Evolutionary conservation across 345 rosid genomes (phyloP), one percentile per base, ranked within the genome.

Genomic region (Barbarea vulgaris): DNA sequence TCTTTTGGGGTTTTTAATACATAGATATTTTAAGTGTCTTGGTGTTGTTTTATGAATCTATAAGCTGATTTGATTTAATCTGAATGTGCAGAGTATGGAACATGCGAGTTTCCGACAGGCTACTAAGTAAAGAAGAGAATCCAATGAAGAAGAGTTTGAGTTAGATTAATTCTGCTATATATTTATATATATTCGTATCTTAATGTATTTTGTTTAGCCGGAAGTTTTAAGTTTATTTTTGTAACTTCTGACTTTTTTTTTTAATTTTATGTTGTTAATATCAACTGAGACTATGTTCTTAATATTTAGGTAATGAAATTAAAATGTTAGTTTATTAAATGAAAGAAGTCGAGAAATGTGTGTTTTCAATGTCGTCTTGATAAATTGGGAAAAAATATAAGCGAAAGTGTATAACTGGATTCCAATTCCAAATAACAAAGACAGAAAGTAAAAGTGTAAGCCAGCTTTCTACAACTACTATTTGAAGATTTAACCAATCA

Each of bases 41-140:
- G 2, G 15, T 11, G 56, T 22, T 15, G 7, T 6, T 31, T 30
- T 41, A 28, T 39, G 18, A 58, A 28, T 42, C 10, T n/a, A 14
- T 19, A 12, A 48, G 60, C 52, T 67, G 52, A 75, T 68, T 22
- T 68, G 28, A 59, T 76, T 9, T 42, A 36, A 62, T 77, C 46
- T 70, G 80, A 37, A 66, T 48, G 33, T 84, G 80, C 88, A 89
- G 93, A 77, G 76, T 89, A 71, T 17, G 93, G 93, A 39, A 50
- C 42, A 22, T 89, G 93, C 68, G 85, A 85, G 77, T 83, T 89
- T 34, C 91, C 93, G 4, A 89, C 89, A 14, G 86, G 89, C 50
- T 85, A 83, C 28, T 85, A 84, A 86, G 67, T 34, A 64, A 34
- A n/a, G 17, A 64, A 48, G 53, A 9, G 63, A 53, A 64, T 63